These are phyloP conservation scores for Chaetoceros tenuissimus DNA, from an alignment of 108 stramenopile species.

Conservation along the genomic window DNA sequence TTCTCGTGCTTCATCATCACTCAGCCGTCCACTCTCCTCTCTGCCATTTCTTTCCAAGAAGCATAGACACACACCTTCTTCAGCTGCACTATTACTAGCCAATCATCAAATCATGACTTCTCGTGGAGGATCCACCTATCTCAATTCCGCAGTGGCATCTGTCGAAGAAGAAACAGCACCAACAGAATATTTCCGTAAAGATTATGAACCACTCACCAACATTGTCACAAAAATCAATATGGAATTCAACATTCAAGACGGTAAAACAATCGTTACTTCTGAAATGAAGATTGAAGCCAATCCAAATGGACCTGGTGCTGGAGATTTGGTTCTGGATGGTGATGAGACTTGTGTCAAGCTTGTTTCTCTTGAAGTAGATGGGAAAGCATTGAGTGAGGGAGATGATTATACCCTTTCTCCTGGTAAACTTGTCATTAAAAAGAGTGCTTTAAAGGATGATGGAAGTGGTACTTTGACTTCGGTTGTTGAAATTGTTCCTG, in stretches of 20 bases:
- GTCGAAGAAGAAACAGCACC: constrained; percentile 18
- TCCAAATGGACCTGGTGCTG: constrained; percentile 4
- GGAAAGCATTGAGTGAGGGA: constrained; percentile 31
- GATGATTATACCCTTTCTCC: constrained; percentile 43
- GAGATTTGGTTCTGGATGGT: constrained; percentile 78
- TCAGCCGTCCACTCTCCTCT: too few species aligned
- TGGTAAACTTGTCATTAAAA: constrained; percentile 41
- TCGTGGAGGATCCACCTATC: constrained; percentile 2
- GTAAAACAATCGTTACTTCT: constrained; percentile 50
- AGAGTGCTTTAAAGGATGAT: constrained; percentile 1
- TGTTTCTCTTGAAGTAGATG: constrained; percentile 33
- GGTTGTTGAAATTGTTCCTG: constrained; percentile 64
- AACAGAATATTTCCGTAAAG: constrained; percentile 52
- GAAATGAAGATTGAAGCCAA: constrained; percentile 27
- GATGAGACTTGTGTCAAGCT: constrained; percentile 57
- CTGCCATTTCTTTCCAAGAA: too few species aligned
- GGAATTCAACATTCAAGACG: constrained; percentile 66
- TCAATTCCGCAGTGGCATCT: constrained; percentile 14
- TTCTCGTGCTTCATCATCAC: too few species aligned
- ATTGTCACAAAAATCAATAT: constrained; percentile 45
- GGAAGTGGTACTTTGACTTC: constrained; percentile 32
- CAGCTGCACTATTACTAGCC: too few species aligned
- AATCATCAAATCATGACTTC: neutral
- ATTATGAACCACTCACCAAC: constrained; percentile 55
- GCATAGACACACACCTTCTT: too few species aligned